phyloP scores from a whole-genome alignment of 2,329 filamentous ascomycete genomes.

The Cryphonectria nitschkei region DNA sequence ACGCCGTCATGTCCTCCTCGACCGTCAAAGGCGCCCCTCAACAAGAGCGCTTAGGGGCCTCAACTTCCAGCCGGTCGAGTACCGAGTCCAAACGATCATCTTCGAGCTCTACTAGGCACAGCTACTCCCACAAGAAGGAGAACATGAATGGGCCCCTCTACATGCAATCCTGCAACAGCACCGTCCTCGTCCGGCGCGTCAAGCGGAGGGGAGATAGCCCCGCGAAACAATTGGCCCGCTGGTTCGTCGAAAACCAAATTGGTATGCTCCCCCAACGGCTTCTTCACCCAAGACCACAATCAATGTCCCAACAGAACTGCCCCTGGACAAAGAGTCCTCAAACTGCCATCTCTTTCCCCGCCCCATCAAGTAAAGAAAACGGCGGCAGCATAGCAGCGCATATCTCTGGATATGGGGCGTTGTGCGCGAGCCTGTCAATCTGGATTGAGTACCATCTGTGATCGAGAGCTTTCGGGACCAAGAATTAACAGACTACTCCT shows the following conservation, averaged over 20 bases:
- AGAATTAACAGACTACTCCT: constrained; percentile 12
- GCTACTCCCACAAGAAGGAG: constrained; percentile 39
- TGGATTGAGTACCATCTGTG: neutral
- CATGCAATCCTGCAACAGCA: constrained; percentile 58
- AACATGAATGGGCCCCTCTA: constrained; percentile 62
- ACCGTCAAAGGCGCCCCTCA: constrained; percentile 19
- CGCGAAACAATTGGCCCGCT: constrained; percentile 63
- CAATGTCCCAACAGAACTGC: constrained; percentile 2
- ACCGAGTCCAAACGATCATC: constrained; percentile 22
- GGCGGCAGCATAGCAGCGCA: constrained; percentile 17
- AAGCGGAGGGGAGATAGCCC: constrained; percentile 67
- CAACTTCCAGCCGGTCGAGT: constrained; percentile 21
- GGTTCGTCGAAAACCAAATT: constrained; percentile 79
- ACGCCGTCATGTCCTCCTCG: constrained; percentile 25
- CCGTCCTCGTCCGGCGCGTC: constrained; percentile 58
- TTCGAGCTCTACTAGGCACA: constrained; percentile 33
- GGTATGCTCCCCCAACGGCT: constrained; percentile 55
- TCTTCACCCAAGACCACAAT: neutral
- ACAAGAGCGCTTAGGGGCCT: constrained; percentile 15
- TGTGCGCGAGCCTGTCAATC: neutral
- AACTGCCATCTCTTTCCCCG: constrained; percentile 6
- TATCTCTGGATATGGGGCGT: constrained; percentile 10
- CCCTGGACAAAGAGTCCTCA: constrained; percentile 8
- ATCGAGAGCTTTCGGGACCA: neutral
- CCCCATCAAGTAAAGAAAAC: constrained; percentile 4